phyloP scores from a whole-genome alignment of 139 green algal genomes.

The Marvania coccoides region DNA sequence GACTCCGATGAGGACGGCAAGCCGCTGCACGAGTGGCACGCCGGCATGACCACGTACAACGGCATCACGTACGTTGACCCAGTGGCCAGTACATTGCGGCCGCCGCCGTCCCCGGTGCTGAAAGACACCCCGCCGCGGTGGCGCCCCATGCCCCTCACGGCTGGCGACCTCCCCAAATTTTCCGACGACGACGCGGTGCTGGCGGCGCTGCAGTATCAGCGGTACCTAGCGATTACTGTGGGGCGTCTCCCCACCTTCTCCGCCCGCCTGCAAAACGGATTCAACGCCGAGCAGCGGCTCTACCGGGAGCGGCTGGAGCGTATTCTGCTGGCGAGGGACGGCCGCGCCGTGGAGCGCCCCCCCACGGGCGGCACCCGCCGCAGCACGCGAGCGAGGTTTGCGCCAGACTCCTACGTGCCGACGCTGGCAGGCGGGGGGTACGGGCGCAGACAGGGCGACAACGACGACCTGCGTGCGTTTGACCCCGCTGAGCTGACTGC shows the following conservation, averaged over 20 bases:
- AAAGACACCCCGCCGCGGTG: background rate
- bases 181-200: constrained; percentile 7
- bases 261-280: background rate
- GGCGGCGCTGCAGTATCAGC: constrained; percentile 3
- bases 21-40: constrained; percentile 17
- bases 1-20: too few relatives aligned
- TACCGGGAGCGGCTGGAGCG: constrained; percentile 4
- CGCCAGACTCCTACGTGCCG: background rate
- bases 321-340: constrained; percentile 8
- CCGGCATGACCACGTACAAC: background rate
- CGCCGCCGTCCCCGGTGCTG: background rate
- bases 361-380: background rate
- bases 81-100: background rate
- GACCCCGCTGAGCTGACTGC: constrained; percentile 5
- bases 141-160: background rate
- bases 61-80: constrained; percentile 6
- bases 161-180: background rate
- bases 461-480: background rate
- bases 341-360: background rate
- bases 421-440: background rate
- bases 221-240: background rate
- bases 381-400: background rate
- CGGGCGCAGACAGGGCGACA: background rate
- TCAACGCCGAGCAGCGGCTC: constrained; percentile 4
- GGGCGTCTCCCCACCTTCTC: background rate